Percentiles rank a stretch among this genome's conserved stretches.
Conservation (phyloP, 768 basidiomycete species). For the Collybia mongolica region DNA sequence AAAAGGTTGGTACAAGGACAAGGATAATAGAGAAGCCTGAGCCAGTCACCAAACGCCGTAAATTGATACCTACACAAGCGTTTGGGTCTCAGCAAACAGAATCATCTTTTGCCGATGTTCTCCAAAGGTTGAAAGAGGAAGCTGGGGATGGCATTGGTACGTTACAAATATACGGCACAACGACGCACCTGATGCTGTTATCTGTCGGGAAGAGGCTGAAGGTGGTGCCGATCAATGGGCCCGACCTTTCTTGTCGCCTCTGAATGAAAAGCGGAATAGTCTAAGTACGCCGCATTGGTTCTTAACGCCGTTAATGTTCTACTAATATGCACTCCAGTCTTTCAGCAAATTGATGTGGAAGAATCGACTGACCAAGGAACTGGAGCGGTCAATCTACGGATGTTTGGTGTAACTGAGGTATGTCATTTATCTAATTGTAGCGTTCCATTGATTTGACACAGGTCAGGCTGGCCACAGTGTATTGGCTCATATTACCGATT, state of each 20-base stretch:
- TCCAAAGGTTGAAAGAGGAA: constrained; percentile 61
- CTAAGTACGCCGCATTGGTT: constrained; percentile 54
- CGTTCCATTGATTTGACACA: not conserved
- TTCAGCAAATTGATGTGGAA: constrained; percentile 96
- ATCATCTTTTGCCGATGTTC: constrained; percentile 61
- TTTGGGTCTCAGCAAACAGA: constrained; percentile 40
- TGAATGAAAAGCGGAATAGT: constrained; percentile 61
- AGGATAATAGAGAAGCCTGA: constrained; percentile 24
- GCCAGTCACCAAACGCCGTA: constrained; percentile 56
- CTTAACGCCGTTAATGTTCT: not conserved
- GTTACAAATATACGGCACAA: constrained; percentile 15
- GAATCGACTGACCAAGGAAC: constrained; percentile 47
- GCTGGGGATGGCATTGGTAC: constrained; percentile 40
- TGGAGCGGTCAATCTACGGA: constrained; percentile 47
- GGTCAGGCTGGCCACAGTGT: constrained; percentile 84
- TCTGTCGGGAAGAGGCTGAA: constrained; percentile 54
- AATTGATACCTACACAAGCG: constrained; percentile 37
- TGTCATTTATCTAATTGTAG: constrained; percentile 5
- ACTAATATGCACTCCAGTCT: constrained; percentile 49
- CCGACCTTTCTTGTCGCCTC: constrained; percentile 52
- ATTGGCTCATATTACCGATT: constrained; percentile 76
- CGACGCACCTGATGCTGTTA: not conserved
- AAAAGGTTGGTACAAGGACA: constrained; percentile 7
- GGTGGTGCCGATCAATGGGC: constrained; percentile 79
- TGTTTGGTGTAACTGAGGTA: constrained; percentile 93